phyloP scores from a whole-genome alignment of 345 rosid species.

The Gossypium mustelinum region DNA sequence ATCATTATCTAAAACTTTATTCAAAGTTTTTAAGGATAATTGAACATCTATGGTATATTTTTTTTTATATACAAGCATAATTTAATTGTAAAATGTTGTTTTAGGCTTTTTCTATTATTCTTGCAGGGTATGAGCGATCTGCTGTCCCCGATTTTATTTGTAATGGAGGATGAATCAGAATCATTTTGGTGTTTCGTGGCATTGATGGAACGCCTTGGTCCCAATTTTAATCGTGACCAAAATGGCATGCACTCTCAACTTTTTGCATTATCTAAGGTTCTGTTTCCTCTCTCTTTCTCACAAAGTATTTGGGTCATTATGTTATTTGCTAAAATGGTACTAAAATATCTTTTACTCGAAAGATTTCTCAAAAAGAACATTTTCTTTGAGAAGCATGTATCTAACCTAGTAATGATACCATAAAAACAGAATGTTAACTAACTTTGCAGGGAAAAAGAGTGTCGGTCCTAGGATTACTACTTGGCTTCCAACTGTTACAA shows the following conservation, averaged over 20 bases:
- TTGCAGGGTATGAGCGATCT: constrained; percentile 96
- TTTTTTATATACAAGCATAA: background rate
- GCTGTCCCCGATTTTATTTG: constrained; percentile 84
- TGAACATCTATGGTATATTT: background rate
- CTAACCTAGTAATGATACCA: too few species aligned
- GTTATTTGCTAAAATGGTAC: too few species aligned
- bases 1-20: background rate
- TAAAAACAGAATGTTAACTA: too few species aligned
- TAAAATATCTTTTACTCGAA: too few species aligned
- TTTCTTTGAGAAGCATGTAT: too few species aligned
- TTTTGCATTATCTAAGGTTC: constrained; percentile 89
- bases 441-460: too few species aligned
- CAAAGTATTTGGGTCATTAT: background rate
- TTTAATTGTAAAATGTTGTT: background rate
- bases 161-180: constrained; percentile 83
- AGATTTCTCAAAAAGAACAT: too few species aligned
- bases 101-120: background rate
- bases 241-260: constrained; percentile 99
- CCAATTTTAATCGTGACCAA: constrained; percentile 96
- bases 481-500: too few species aligned
- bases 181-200: constrained; percentile 98
- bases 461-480: too few species aligned
- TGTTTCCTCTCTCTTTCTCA: background rate
- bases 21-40: background rate
- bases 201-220: constrained; percentile 95